Evolutionary conservation across 768 basidiomycete genomes (phyloP).

Genomic region (Leccinum arenicola): DNA sequence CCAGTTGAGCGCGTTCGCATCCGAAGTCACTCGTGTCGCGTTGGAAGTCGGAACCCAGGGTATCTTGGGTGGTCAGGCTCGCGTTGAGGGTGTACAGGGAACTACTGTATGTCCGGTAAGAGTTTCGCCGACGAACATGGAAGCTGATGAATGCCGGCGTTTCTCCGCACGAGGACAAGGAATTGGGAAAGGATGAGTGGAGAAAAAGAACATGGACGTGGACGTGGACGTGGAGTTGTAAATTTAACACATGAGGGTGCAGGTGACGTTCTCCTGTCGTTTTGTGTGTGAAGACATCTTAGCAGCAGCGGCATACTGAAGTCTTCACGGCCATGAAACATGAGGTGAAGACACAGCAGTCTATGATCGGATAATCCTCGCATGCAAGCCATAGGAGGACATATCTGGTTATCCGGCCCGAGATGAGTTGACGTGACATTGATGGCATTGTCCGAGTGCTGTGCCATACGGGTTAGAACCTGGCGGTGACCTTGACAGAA

Average conservation of each 20-base stretch:
- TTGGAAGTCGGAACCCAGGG: slow-evolving; percentile 90
- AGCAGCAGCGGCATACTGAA: not conserved
- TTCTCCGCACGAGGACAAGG: not conserved
- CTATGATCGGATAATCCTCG: not conserved
- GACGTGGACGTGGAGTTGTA: not conserved
- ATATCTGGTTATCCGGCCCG: slow-evolving; percentile 4
- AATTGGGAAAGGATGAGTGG: not conserved
- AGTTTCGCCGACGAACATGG: slow-evolving; percentile 7
- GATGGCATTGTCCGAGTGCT: not conserved
- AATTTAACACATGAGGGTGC: not conserved
- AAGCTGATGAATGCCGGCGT: not conserved
- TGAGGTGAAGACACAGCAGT: not conserved
- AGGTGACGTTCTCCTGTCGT: not conserved
- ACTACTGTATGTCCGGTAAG: slow-evolving; percentile 35
- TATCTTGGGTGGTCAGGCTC: slow-evolving; percentile 87
- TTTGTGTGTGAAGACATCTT: slow-evolving; percentile 3
- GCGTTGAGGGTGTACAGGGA: slow-evolving; percentile 87
- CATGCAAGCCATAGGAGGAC: not conserved
- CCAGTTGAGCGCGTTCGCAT: slow-evolving; percentile 81
- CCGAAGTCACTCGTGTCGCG: slow-evolving; percentile 79
- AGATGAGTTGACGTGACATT: not conserved
- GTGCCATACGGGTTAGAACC: not conserved
- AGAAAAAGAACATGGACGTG: slow-evolving; percentile 2
- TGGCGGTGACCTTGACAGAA: not conserved
- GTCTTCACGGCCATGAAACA: not conserved